Evolutionary conservation across 192 early-diverging fungal species (phyloP), one percentile per base, ranked within the genome.

Genomic region (Entomortierella beljakovae): DNA sequence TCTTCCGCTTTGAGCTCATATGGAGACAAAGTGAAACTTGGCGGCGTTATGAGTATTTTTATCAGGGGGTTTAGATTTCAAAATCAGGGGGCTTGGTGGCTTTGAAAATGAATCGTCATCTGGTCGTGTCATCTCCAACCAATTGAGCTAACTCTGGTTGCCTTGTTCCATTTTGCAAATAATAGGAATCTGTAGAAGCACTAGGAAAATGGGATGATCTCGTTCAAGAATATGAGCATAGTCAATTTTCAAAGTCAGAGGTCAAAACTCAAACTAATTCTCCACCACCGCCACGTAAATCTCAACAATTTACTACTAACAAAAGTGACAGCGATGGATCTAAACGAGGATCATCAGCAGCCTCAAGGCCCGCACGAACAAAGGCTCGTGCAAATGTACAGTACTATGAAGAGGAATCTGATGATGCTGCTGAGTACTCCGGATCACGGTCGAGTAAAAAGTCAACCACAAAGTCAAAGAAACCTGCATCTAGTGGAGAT

Each of bases 221-320:
- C 10, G 61, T 82, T 18, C 67, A 82, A 43, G 80, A 75, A 42
- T 82, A 70, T 32, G 80, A 82, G 52, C 80, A 82, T 16, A 71
- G 75, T 42, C 75, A 79, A 42, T 79, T 79, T 43, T 79, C 75
- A 43, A 70, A 62, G 49, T 79, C 75, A 51, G 75, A 79, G 31
- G 43, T 63, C 57, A 79, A 64, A 40, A 52, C 75, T 8, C 48
- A 43, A n/a, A 54, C 67, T 11, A 66, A 61, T 10, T 79, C 75
- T 25, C 75, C 75, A 2, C 63, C 70, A 53, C 74, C 74, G 25
- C 18, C 66, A 37, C 67, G 67, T 6, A 79, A 79, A 53, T 55
- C 62, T 37, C 66, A 68, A 13, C 29, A 37, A 16, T 33, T 46
- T 1, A 25, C 70, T 1, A 25, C 70, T 35, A 32, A 33, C 20